These are phyloP conservation scores for Eragrostis curvula DNA, from an alignment of 176 grass and related monocot species.

Conservation along the genomic window DNA sequence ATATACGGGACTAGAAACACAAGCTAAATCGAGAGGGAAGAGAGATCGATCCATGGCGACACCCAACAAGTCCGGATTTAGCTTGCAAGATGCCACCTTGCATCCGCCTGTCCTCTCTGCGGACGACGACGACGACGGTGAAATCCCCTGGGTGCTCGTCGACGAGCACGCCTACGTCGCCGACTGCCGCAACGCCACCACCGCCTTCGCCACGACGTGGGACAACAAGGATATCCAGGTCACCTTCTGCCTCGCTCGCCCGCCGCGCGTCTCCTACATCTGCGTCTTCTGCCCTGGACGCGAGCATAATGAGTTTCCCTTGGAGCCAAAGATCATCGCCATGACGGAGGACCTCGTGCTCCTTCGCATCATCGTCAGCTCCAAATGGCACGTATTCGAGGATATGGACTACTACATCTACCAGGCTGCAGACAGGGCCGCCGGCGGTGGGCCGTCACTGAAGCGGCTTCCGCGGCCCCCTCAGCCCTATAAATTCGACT, in stretches of 20 bases:
- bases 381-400: not conserved
- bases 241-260: not conserved
- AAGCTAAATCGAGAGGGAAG: not conserved
- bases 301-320: not conserved
- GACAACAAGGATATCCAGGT: not conserved
- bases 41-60: not conserved
- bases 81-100: not conserved
- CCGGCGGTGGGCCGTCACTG: not conserved
- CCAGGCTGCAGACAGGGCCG: not conserved
- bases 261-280: not conserved
- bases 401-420: not conserved
- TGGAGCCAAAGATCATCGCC: not conserved
- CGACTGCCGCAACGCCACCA: slow-evolving; percentile 8
- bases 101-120: not conserved
- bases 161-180: not conserved
- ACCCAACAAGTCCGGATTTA: not conserved
- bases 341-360: slow-evolving; percentile 3
- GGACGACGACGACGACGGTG: not conserved
- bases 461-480: slow-evolving; percentile 2
- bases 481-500: not conserved
- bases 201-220: not conserved
- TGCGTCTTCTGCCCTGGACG: not conserved
- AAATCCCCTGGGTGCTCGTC: slow-evolving; percentile 10
- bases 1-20: not conserved
- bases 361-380: not conserved